Evolutionary conservation across 208 protist species (phyloP).

Genomic region (Zelonia costaricensis): DNA sequence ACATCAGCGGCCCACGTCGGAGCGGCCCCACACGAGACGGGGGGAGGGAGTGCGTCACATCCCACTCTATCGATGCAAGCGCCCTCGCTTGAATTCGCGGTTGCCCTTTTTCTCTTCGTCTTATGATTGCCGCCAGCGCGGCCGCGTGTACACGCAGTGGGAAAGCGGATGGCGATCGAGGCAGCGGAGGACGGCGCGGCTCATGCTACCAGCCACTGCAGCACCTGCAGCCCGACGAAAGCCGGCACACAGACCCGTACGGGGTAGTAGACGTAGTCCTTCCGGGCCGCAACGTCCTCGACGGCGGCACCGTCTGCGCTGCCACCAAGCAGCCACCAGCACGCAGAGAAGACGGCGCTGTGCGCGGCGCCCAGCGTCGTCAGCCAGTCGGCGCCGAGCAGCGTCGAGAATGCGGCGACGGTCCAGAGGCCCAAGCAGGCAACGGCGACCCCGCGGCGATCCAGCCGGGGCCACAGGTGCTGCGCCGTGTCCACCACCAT

Average conservation of each 20-base stretch:
- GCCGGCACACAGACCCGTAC: constrained; percentile 46
- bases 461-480: constrained; percentile 34
- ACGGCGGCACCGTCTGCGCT: neutral
- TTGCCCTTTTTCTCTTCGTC: no score
- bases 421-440: constrained; percentile 39
- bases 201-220: constrained; percentile 26
- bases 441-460: constrained; percentile 19
- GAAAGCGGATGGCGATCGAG: no score
- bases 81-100: no score
- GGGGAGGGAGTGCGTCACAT: neutral
- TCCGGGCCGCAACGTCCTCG: neutral
- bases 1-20: no score
- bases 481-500: constrained; percentile 68
- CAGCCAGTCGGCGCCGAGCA: constrained; percentile 51
- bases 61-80: no score
- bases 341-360: constrained; percentile 30
- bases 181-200: neutral
- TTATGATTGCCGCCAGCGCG: no score
- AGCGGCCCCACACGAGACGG: neutral
- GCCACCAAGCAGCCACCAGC: constrained; percentile 12
- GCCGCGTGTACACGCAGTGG: no score
- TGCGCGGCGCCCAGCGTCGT: constrained; percentile 36
- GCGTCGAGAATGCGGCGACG: constrained; percentile 25
- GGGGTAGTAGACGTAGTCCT: constrained; percentile 59
- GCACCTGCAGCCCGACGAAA: constrained; percentile 45